Evolutionary conservation across 2,329 filamentous ascomycete species (phyloP), one percentile per base, ranked within the genome.

Genomic region (Alternaria incomplexa): DNA sequence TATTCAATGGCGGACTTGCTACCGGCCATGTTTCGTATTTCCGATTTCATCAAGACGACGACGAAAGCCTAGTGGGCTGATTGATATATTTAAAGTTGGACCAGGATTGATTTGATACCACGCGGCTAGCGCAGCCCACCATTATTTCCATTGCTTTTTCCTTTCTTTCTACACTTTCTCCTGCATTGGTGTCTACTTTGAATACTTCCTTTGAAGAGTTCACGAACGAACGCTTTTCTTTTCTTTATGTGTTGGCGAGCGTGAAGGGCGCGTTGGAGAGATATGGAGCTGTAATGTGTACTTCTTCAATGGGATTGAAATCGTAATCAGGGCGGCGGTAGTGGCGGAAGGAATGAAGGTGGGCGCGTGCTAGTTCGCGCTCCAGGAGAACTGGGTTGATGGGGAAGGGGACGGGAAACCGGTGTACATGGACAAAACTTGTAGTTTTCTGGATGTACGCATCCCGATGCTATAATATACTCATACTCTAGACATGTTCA

Each of bases 71-170:
- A 23, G 23, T 20, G 25, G 22, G 23, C 52, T 43, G 32, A 25
- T 26, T 20, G 30, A 26, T 20, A 28, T 56, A 51, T 56, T 47
- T 56, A 54, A 25, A 32, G 20, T 40, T 40, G 36, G 36, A 40
- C 36, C 9, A 40, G 36, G 36, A 40, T 40, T 40, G 36, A 51
- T 52, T 64, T 61, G 58, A 64, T 64, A 64, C 58, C 61, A 64
- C 58, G 58, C 22, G 61, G 61, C 58, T 57, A 48, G 61, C 58
- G 61, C 58, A 50, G 61, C 58, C 61, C 58, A 50, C 47, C 40
- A 48, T 36, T 25, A 51, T 51, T 51, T 45, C 32, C 48, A 51
- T 51, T 51, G 55, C 56, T 40, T 23, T 55, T 46, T 47, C 11
- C 48, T 56, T 44, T 28, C 47, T 59, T 59, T 30, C 22, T 51